Evolutionary conservation across 1,284 basidiomycete genomes (phyloP).

Genomic region (Naganishia sp.): DNA sequence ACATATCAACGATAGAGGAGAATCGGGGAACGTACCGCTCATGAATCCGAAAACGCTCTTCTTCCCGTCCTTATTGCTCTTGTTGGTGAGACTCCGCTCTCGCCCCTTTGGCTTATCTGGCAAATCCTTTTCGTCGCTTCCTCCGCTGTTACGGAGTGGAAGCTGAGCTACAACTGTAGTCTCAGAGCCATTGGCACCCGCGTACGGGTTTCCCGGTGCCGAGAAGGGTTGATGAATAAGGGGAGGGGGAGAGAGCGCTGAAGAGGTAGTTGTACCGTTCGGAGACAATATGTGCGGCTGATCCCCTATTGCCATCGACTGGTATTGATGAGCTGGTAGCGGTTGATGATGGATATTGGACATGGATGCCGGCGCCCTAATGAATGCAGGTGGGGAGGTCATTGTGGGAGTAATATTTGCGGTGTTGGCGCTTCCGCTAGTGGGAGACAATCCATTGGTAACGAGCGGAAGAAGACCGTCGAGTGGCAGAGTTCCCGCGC

Average conservation of each 20-base stretch:
- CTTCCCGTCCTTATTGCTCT: slow-evolving; percentile 52
- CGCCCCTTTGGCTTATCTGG: slow-evolving; percentile 47
- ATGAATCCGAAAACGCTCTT: slow-evolving; percentile 55
- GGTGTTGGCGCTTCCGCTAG: slow-evolving; percentile 1
- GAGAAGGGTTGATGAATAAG: slow-evolving; percentile 43
- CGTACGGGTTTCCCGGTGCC: slow-evolving; percentile 43
- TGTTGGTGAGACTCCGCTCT: slow-evolving; percentile 52
- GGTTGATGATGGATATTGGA: slow-evolving; percentile 16
- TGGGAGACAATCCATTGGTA: slow-evolving; percentile 19
- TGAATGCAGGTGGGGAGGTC: slow-evolving; percentile 9
- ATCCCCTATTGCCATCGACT: slow-evolving; percentile 18
- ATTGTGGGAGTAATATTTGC: slow-evolving; percentile 11
- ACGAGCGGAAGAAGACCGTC: slow-evolving; percentile 37
- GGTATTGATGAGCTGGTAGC: slow-evolving; percentile 10
- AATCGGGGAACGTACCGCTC: slow-evolving; percentile 43
- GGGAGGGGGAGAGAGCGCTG: slow-evolving; percentile 37
- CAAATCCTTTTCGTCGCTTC: slow-evolving; percentile 44
- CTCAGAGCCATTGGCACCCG: slow-evolving; percentile 7
- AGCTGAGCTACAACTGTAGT: slow-evolving; percentile 14
- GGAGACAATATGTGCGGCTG: slow-evolving; percentile 10
- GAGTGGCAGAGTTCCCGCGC: slow-evolving; percentile 50
- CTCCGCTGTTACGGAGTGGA: slow-evolving; percentile 13
- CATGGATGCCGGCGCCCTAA: slow-evolving; percentile 15
- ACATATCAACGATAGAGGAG: neutral
- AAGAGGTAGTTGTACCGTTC: neutral